A percentile compares a stretch with the other conserved stretches of the same genome.
Evolutionary conservation across 345 rosid species (phyloP).

Genomic region (Hibiscus syriacus): DNA sequence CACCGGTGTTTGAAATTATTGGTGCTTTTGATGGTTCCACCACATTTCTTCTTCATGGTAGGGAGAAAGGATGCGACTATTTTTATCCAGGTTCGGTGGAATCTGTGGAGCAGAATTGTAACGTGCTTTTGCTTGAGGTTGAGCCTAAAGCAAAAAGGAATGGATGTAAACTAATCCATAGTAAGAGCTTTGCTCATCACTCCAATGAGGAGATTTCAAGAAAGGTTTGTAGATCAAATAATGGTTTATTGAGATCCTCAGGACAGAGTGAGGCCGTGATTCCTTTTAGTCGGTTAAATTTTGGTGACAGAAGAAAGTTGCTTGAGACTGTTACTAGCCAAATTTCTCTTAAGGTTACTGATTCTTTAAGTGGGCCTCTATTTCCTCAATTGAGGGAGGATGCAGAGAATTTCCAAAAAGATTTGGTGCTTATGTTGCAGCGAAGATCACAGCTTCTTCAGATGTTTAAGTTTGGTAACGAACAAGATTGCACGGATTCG

Average conservation of each 20-base stretch:
- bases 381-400: conserved; percentile 51
- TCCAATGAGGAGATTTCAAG: too few species aligned
- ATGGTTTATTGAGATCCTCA: conserved; percentile 25
- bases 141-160: too few species aligned
- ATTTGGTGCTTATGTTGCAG: conserved; percentile 25
- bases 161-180: too few species aligned
- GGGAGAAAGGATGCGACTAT: conserved; percentile 43
- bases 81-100: conserved; percentile 60
- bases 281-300: conserved; percentile 53
- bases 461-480: too few species aligned
- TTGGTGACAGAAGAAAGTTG: conserved; percentile 64
- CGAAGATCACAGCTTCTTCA: too few species aligned
- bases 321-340: conserved; percentile 47
- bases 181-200: too few species aligned
- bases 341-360: conserved; percentile 38
- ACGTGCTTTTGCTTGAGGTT: too few species aligned
- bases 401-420: conserved; percentile 33
- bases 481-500: conserved; percentile 32
- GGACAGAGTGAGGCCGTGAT: conserved; percentile 29
- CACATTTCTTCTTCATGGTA: conserved; percentile 66
- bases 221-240: conserved; percentile 33
- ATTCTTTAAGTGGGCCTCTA: conserved; percentile 31
- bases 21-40: conserved; percentile 47
- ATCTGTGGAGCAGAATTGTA: conserved; percentile 48
- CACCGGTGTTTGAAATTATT: too few species aligned